Evolutionary conservation across 495 filamentous ascomycete genomes (phyloP).

Genomic region (Astrocystis sublimbata): DNA sequence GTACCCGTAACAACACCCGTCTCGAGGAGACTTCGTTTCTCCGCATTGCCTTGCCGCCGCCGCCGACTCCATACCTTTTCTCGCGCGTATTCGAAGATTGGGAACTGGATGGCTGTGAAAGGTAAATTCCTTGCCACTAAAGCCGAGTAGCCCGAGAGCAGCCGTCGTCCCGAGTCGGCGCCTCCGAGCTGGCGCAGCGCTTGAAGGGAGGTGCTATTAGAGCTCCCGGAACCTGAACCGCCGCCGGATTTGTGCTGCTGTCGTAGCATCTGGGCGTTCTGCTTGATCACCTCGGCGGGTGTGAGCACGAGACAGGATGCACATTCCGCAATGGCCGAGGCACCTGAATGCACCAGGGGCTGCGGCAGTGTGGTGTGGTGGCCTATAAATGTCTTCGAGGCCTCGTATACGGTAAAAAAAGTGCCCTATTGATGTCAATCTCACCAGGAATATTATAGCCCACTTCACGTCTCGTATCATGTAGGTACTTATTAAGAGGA

Average conservation of each 20-base stretch:
- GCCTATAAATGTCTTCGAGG: conserved; percentile 57
- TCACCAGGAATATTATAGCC: too few relatives aligned
- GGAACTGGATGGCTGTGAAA: conserved; percentile 86
- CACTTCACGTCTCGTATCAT: too few relatives aligned
- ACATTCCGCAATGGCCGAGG: conserved; percentile 74
- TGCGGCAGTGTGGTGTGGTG: conserved; percentile 51
- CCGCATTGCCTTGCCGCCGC: conserved; percentile 15
- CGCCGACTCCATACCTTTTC: conserved; percentile 36
- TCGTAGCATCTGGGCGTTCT: conserved; percentile 78
- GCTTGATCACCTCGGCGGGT: conserved; percentile 88
- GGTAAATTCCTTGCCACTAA: conserved; percentile 79
- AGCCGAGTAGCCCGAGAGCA: conserved; percentile 80
- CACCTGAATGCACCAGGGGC: conserved; percentile 66
- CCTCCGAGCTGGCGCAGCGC: conserved; percentile 44
- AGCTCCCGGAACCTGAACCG: conserved; percentile 18
- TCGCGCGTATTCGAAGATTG: conserved; percentile 74
- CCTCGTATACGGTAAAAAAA: conserved; percentile 91
- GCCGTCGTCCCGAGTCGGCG: conserved; percentile 31
- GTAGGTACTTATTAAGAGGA: background rate
- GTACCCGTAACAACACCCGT: conserved; percentile 67
- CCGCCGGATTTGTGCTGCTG: conserved; percentile 13
- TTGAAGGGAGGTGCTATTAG: conserved; percentile 46
- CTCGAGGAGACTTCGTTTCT: conserved; percentile 49
- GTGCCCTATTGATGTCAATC: conserved; percentile 48
- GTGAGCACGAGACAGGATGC: conserved; percentile 84